phyloP scores from a whole-genome alignment of 2,329 filamentous ascomycete species.

The Fusarium haematococcum region DNA sequence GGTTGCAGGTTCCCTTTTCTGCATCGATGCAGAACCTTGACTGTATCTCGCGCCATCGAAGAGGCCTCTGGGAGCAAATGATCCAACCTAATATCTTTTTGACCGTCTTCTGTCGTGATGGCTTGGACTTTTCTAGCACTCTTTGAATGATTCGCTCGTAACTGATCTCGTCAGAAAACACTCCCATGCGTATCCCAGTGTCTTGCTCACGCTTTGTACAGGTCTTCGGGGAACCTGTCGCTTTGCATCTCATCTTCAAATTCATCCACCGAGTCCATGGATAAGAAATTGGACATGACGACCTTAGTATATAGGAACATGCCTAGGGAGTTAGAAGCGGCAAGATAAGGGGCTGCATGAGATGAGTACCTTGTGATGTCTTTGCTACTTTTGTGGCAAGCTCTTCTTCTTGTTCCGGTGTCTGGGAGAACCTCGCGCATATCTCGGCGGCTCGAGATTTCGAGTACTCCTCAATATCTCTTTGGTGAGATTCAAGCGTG shows the following conservation, averaged over 20 bases:
- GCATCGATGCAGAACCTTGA: constrained; percentile 18
- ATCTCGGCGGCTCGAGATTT: fast-evolving
- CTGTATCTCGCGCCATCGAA: constrained; percentile 26
- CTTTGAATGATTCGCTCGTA: constrained; percentile 9
- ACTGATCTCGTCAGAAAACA: background rate
- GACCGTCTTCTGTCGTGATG: background rate
- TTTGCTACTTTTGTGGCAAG: background rate
- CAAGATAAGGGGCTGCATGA: background rate
- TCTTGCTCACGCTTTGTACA: background rate
- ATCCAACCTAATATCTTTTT: constrained; percentile 7
- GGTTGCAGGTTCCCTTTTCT: background rate
- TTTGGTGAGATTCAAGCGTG: fast-evolving
- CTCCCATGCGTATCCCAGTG: too few species aligned
- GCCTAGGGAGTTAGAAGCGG: background rate
- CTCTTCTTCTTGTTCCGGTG: fast-evolving
- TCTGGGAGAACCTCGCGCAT: fast-evolving
- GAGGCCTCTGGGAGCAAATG: background rate
- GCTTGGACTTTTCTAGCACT: background rate
- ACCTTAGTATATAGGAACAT: constrained; percentile 30
- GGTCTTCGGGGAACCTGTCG: constrained; percentile 4
- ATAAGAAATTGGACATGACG: constrained; percentile 16
- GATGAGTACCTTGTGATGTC: constrained; percentile 4
- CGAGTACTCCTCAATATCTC: fast-evolving
- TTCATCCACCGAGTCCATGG: background rate
- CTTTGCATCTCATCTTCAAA: constrained; percentile 12